Conservation (phyloP, 257 asterid genomes). For the Paulownia fortunei region DNA sequence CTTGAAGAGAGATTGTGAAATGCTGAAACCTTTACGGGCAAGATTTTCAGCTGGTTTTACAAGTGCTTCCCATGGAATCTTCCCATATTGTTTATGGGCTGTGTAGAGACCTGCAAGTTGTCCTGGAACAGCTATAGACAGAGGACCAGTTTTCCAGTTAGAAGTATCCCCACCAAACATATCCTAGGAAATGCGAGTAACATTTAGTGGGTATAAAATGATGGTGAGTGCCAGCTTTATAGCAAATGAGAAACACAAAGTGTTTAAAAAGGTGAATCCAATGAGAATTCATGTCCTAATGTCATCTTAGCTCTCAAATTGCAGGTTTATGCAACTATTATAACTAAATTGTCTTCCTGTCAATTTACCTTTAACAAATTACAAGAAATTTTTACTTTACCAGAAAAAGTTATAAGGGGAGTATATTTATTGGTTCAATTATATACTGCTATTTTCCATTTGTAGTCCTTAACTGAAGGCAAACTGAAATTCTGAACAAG, state of each 20-base stretch:
- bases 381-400: not conserved
- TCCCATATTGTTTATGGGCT: conserved; percentile 49
- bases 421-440: not conserved
- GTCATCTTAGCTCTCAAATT: not conserved
- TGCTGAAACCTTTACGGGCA: conserved; percentile 43
- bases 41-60: conserved; percentile 33
- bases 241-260: not conserved
- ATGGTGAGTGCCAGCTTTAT: not conserved
- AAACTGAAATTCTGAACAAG: too few relatives aligned
- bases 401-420: too few relatives aligned
- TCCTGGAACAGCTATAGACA: conserved; percentile 60
- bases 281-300: not conserved
- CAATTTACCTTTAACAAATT: not conserved
- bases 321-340: not conserved
- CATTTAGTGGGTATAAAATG: not conserved
- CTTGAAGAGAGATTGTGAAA: conserved; percentile 38
- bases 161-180: conserved; percentile 34
- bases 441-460: too few relatives aligned
- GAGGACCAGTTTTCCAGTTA: conserved; percentile 36
- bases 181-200: conserved; percentile 22
- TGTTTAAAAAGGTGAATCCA: not conserved
- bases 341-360: not conserved
- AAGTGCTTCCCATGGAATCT: conserved; percentile 39
- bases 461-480: too few relatives aligned
- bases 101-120: conserved; percentile 57